Percentiles rank a stretch among this genome's conserved stretches.
These are phyloP conservation scores for Agapanthus africanus DNA, from an alignment of 106 monocot species.

Conservation along the genomic window DNA sequence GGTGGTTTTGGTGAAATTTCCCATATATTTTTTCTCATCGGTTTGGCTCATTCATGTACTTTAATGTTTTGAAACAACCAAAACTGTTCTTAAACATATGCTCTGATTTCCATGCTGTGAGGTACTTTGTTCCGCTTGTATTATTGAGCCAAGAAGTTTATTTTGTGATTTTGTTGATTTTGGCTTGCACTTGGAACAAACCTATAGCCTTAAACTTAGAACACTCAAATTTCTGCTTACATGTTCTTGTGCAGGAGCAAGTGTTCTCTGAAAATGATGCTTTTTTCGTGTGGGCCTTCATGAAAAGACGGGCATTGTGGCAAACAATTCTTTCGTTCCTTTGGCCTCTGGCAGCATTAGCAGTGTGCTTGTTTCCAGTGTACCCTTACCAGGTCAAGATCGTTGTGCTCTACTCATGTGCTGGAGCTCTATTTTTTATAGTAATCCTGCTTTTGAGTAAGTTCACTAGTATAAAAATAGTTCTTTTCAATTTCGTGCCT, in stretches of 20 bases:
- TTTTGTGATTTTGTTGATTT: background rate
- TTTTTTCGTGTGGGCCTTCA: slow-evolving; percentile 96
- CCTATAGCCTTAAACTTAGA: background rate
- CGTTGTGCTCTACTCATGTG: slow-evolving; percentile 92
- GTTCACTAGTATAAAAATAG: slow-evolving; percentile 9
- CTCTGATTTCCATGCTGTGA: background rate
- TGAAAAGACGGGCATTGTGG: slow-evolving; percentile 86
- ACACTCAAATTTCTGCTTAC: too few relatives aligned
- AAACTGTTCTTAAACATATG: background rate
- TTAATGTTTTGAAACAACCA: background rate
- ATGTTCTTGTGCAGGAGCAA: slow-evolving; percentile 63
- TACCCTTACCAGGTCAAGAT: slow-evolving; percentile 97
- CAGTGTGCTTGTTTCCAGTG: slow-evolving; percentile 94
- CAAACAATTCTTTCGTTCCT: slow-evolving; percentile 93
- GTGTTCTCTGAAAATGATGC: slow-evolving; percentile 83
- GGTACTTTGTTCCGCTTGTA: background rate
- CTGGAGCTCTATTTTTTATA: slow-evolving; percentile 79
- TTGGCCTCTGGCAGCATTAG: slow-evolving; percentile 89
- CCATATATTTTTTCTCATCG: background rate
- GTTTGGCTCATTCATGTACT: background rate
- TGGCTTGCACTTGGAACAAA: background rate
- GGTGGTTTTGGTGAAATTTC: too few relatives aligned
- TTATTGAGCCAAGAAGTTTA: background rate
- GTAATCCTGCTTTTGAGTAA: slow-evolving; percentile 73
- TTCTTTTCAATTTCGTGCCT: background rate